Base-by-base conservation (phyloP, 2,329 filamentous ascomycete genomes). In the Alternaria solani region DNA sequence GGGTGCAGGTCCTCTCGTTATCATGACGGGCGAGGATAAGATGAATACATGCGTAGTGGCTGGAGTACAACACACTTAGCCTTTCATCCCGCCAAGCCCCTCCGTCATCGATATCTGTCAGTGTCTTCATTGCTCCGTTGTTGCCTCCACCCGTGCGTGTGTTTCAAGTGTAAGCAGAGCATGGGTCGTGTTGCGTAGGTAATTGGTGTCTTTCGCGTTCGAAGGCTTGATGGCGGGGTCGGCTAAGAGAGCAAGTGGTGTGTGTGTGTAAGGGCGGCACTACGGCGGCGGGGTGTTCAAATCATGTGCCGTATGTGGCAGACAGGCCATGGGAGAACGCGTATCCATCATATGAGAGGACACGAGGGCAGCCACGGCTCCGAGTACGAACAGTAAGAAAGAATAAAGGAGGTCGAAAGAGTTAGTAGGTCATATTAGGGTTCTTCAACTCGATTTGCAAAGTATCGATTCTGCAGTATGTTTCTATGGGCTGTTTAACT, bases 181-280 rank as follows among this genome's bases (percentile, higher is more conserved):
- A 57, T 70, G 66, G 42, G 59, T 62, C 36, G 60, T 23, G 41
- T 36, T 48, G 20, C 38, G 39, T 26, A 59, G 57, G 42, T 71
- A 63, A 68, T 71, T 71, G 71, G 70, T 62, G 53, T 68, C 46
- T 41, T 57, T 42, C 32, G 54, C 36, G 41, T 55, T 62, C 30
- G 43, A 55, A 64, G 60, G 63, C 57, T 57, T 61, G 66, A 66
- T 63, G 64, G 69, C 65, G 68, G 71, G 67, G 72, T 69, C 54
- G 48, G 41, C 39, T 44, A 48, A 51, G 48, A 59, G 41, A 52
- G 39, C 59, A 53, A 46, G 44, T 56, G 57, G 52, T 53, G 28
- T 57, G 46, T 57, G 42, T 52, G 59, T 65, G 64, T 53, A 62
- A 55, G 47, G 47, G 49, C 59, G 62, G 56, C 62, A 63, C 53